A percentile compares a stretch with the other conserved stretches of the same genome.
Evolutionary conservation across 352 stramenopile genomes (phyloP).

Genomic region (Phytophthora cryptogea): DNA sequence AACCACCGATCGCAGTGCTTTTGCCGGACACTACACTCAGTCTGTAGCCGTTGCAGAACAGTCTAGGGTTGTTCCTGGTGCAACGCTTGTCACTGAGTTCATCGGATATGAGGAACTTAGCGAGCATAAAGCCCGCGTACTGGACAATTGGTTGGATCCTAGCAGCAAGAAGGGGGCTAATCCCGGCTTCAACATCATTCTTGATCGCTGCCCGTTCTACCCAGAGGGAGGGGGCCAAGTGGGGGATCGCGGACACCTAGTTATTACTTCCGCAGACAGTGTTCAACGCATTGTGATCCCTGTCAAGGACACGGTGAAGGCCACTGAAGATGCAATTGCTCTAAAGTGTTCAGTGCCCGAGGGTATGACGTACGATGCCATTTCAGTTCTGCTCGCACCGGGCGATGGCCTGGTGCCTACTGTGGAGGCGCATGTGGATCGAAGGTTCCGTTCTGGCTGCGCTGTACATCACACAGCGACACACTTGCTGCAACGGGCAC

Average conservation of each 20-base stretch:
- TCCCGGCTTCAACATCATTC: constrained; percentile 40
- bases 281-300: constrained; percentile 13
- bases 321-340: constrained; percentile 44
- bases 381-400: constrained; percentile 27
- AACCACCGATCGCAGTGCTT: constrained; percentile 48
- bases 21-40: constrained; percentile 35
- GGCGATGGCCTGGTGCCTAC: constrained; percentile 3
- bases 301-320: constrained; percentile 55
- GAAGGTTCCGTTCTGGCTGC: constrained; percentile 52
- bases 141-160: constrained; percentile 39
- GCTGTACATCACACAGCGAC: constrained; percentile 79
- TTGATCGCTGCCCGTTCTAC: constrained; percentile 78
- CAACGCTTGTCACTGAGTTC: constrained; percentile 40
- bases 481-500: constrained; percentile 71
- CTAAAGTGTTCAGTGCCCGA: constrained; percentile 51
- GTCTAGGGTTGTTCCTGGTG: constrained; percentile 3
- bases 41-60: constrained; percentile 7
- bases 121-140: constrained; percentile 38
- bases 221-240: constrained; percentile 78
- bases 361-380: constrained; percentile 28
- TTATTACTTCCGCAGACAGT: constrained; percentile 21
- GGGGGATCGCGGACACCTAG: constrained; percentile 57
- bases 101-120: constrained; percentile 61
- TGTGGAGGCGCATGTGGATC: constrained; percentile 56
- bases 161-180: constrained; percentile 10